Evolutionary conservation across 805 yeast genomes (phyloP), one percentile per base, ranked within the genome.

Genomic region (Ogataea corticis): DNA sequence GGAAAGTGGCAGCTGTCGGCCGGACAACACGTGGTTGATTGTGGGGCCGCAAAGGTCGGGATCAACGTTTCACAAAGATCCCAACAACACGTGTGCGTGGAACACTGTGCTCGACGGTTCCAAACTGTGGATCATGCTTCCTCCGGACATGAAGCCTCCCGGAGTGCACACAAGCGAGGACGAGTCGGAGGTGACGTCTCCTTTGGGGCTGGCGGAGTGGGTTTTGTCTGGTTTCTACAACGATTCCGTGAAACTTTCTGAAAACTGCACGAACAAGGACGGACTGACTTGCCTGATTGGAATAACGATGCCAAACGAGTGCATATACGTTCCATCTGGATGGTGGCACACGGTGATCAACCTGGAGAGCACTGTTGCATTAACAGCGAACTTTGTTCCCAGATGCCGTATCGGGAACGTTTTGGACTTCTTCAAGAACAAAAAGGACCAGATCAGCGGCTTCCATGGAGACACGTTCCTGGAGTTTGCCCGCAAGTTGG

Each of bases 301-400:
- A 0, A 71, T 90, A 12, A 85, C 95, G 0, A 80, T 79, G 52
- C 85, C 89, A 0, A 92, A 91, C 5, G 95, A 91, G 61, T 84
- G 89, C 49, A 77, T 89, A 74, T 80, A 85, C 61, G 97, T 90
- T 7, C 97, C 97, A 3, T 76, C 90, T n/a, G 95, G 96, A 0
- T 90, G 97, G 97, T 90, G 97, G 97, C 97, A 90, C 70, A 71
- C 82, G 38, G 97, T 91, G 25, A 87, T 90, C n/a, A 90, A 90
- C 56, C 58, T 90, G 11, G 86, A 83, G 46, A 89, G 85, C 59
- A 72, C 82, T n/a, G 82, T 90, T 15, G 97, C 97, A 0, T 66
- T 90, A 56, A 90, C 97, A 0, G 95, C 88, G 52, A 90, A 90
- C 63, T 90, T 91, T 64, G 91, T 88, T 10, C 95, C 96, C 0